phyloP scores from a whole-genome alignment of 768 basidiomycete species.

The Psilocybe azurescens region DNA sequence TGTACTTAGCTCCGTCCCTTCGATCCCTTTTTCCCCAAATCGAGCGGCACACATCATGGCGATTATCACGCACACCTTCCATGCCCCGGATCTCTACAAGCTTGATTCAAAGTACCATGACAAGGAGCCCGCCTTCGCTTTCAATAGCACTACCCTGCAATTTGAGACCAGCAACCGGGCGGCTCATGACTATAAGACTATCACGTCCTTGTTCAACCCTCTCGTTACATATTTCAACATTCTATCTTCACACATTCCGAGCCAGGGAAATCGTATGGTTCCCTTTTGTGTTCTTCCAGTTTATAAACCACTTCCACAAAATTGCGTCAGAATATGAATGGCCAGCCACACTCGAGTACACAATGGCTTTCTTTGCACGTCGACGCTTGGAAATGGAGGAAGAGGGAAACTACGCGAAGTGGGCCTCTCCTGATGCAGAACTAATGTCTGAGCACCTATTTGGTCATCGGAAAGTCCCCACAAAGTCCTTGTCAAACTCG shows the following conservation, averaged over 20 bases:
- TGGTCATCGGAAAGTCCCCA: too few relatives aligned
- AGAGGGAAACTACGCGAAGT: neutral
- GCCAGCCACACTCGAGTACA: conserved; percentile 8
- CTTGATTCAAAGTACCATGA: conserved; percentile 4
- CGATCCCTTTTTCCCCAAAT: too few relatives aligned
- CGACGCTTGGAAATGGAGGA: conserved; percentile 6
- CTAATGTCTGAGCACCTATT: neutral
- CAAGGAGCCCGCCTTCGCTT: neutral
- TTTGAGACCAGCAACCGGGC: neutral
- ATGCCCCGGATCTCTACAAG: conserved; percentile 6
- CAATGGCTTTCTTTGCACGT: neutral
- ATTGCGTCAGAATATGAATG: conserved; percentile 9
- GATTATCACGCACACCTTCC: conserved; percentile 5
- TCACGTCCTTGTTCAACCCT: conserved; percentile 2
- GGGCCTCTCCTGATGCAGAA: neutral
- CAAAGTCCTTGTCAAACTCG: neutral
- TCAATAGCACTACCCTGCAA: neutral
- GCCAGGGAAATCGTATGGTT: neutral
- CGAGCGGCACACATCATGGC: too few relatives aligned
- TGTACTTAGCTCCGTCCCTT: too few relatives aligned
- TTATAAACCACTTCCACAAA: conserved; percentile 1
- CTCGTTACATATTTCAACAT: conserved; percentile 6
- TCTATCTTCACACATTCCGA: neutral
- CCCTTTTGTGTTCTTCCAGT: neutral
- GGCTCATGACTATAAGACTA: conserved; percentile 1